A percentile compares a stretch with the other conserved stretches of the same genome.
These are phyloP conservation scores for Onygenales sp. DNA, from an alignment of 2,329 filamentous ascomycete species.

Conservation along the genomic window DNA sequence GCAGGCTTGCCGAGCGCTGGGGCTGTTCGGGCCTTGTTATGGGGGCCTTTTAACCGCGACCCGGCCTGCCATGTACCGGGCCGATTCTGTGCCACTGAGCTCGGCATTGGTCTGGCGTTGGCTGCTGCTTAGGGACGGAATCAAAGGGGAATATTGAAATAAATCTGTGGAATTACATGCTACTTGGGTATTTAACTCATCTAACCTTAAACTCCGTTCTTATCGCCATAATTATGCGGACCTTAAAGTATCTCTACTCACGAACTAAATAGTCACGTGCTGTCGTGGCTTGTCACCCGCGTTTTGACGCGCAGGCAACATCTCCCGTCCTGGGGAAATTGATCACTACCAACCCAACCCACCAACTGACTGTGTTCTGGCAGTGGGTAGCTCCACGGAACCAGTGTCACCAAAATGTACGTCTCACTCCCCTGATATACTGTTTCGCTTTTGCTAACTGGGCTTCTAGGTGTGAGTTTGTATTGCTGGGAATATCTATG, in stretches of 20 bases:
- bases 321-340: not conserved
- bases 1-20: too few relatives aligned
- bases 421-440: not conserved
- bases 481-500: too few relatives aligned
- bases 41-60: too few relatives aligned
- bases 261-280: not conserved
- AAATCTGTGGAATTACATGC: too few relatives aligned
- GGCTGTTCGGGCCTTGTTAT: too few relatives aligned
- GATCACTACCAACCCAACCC: not conserved
- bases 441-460: conserved; percentile 1
- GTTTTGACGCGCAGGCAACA: conserved; percentile 1
- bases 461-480: conserved; percentile 11
- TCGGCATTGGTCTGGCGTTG: too few relatives aligned
- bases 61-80: too few relatives aligned
- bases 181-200: too few relatives aligned
- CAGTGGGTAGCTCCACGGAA: not conserved
- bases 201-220: not conserved
- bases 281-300: not conserved
- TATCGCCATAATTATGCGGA: not conserved
- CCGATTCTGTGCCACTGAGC: too few relatives aligned
- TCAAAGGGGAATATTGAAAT: too few relatives aligned
- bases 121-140: too few relatives aligned
- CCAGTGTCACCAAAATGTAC: conserved; percentile 7
- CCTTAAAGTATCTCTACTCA: too few relatives aligned
- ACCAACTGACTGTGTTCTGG: not conserved